These are phyloP conservation scores for Lepidium aucheri DNA, from an alignment of 345 rosid genomes.

Conservation along the genomic window DNA sequence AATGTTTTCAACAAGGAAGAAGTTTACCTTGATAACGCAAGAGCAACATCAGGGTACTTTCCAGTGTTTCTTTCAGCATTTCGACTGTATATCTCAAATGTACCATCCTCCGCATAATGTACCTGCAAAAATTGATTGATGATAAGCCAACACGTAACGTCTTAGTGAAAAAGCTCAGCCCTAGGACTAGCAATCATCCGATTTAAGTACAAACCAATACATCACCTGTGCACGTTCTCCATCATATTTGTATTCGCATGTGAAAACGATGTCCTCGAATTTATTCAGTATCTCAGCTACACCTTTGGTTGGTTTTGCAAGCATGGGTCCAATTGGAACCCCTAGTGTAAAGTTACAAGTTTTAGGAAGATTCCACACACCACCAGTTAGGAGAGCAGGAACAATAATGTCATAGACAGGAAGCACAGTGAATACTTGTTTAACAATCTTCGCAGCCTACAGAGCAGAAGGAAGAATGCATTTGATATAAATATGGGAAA, in stretches of 20 bases:
- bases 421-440: slow-evolving; percentile 70
- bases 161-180: background rate
- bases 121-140: slow-evolving; percentile 37
- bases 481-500: background rate
- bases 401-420: slow-evolving; percentile 84
- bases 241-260: slow-evolving; percentile 93
- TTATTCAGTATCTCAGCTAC: slow-evolving; percentile 73
- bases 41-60: slow-evolving; percentile 82
- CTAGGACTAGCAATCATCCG: background rate
- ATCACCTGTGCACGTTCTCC: slow-evolving; percentile 98
- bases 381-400: slow-evolving; percentile 59
- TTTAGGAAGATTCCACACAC: slow-evolving; percentile 77
- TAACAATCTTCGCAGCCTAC: slow-evolving; percentile 83
- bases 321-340: slow-evolving; percentile 93
- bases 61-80: slow-evolving; percentile 89
- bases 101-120: slow-evolving; percentile 81
- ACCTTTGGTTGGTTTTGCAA: slow-evolving; percentile 86
- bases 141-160: background rate
- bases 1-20: slow-evolving; percentile 3
- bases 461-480: background rate
- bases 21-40: slow-evolving; percentile 57
- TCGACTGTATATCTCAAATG: slow-evolving; percentile 90
- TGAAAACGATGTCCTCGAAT: slow-evolving; percentile 68
- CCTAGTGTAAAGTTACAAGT: slow-evolving; percentile 65
- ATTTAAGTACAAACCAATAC: background rate